Percentiles rank a stretch among this genome's conserved stretches.
Conservation (phyloP, 805 yeast genomes). For the Cyberlindnera euphorbiae region DNA sequence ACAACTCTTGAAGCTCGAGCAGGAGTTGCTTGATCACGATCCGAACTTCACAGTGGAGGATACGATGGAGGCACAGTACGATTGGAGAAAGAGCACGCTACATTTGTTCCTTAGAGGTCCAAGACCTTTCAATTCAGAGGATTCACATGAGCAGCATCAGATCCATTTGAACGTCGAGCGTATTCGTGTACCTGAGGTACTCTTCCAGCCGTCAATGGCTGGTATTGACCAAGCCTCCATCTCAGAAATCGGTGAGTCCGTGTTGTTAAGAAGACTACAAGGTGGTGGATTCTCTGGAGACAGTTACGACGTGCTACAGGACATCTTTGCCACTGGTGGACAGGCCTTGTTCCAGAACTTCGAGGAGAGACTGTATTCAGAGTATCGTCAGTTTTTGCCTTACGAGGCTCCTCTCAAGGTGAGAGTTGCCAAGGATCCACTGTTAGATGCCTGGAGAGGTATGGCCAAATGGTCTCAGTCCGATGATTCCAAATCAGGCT, state of each 20-base stretch:
- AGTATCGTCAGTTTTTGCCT: constrained; percentile 70
- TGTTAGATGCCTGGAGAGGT: constrained; percentile 88
- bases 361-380: constrained; percentile 60
- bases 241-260: constrained; percentile 67
- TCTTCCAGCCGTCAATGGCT: constrained; percentile 89
- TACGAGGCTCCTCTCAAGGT: constrained; percentile 56
- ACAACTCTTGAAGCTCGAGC: constrained; percentile 59
- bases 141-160: constrained; percentile 84
- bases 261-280: constrained; percentile 55
- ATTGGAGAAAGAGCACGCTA: constrained; percentile 75
- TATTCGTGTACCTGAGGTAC: constrained; percentile 84
- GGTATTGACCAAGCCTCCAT: constrained; percentile 96
- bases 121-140: constrained; percentile 74
- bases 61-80: constrained; percentile 72
- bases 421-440: constrained; percentile 60
- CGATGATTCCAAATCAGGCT: constrained; percentile 40
- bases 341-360: constrained; percentile 61
- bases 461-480: constrained; percentile 75
- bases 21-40: constrained; percentile 72
- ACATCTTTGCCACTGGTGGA: constrained; percentile 87
- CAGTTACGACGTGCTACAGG: constrained; percentile 46
- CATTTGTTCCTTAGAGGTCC: constrained; percentile 92
- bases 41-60: constrained; percentile 84
- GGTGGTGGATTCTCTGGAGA: constrained; percentile 54
- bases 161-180: constrained; percentile 88